Evolutionary conservation across 345 rosid species (phyloP).

Genomic region (Heritiera littoralis): DNA sequence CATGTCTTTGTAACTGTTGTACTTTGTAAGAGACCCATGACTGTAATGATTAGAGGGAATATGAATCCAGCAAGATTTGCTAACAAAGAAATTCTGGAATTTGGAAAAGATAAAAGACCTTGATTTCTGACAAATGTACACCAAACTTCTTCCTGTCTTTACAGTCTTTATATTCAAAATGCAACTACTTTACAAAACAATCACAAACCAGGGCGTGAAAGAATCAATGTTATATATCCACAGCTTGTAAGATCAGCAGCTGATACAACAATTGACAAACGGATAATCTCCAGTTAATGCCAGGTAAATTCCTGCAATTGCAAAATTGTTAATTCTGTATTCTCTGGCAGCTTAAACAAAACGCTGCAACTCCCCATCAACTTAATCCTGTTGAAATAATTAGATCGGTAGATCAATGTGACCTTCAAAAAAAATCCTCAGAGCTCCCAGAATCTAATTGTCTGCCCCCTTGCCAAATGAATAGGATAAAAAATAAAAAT

Average conservation of each 20-base stretch:
- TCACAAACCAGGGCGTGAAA: constrained; percentile 29
- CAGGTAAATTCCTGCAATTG: constrained; percentile 21
- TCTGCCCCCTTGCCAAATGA: constrained; percentile 37
- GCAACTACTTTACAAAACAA: constrained; percentile 36
- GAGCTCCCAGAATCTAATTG: constrained; percentile 34
- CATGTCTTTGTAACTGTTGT: neutral
- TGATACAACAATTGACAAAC: constrained; percentile 27
- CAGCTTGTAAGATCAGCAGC: constrained; percentile 56
- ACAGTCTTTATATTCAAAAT: constrained; percentile 27
- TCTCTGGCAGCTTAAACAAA: constrained; percentile 39
- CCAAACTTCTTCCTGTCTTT: constrained; percentile 21
- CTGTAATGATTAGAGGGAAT: neutral
- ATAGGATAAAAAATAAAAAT: constrained; percentile 49
- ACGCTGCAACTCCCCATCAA: constrained; percentile 33
- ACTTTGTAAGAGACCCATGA: neutral
- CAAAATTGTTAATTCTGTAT: constrained; percentile 19
- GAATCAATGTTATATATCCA: constrained; percentile 32
- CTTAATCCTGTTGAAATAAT: constrained; percentile 29
- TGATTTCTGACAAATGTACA: constrained; percentile 31
- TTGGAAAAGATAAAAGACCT: constrained; percentile 10
- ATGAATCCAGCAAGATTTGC: neutral
- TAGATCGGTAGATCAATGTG: constrained; percentile 26
- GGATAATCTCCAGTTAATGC: constrained; percentile 32
- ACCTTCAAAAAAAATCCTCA: constrained; percentile 37
- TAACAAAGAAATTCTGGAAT: too few species aligned